Evolutionary conservation across 75 land plant genomes (phyloP), one percentile per base, ranked within the genome.

Genomic region (Adiantum capillusveneris): DNA sequence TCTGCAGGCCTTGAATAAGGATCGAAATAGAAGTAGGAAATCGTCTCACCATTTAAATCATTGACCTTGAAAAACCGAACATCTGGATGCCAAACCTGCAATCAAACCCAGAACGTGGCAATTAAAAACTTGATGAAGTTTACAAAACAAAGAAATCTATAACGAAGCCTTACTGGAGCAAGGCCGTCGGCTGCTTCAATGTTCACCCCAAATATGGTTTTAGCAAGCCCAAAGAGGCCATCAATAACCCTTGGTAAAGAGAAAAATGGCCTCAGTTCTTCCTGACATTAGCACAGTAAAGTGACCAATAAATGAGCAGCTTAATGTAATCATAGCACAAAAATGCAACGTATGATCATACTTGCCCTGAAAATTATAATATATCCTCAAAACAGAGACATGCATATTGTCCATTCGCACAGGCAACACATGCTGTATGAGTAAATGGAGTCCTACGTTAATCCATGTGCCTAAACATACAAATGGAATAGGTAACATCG

Each of bases 1-100:
- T 90, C 96, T 56, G 96, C 69, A 54, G 96, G 91, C 69, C 96
- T 84, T 9, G 96, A 83, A 61, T 90, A 90, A 30, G 96, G 96
- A 69, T 90, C 96, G 68, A 90, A 86, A 64, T 86, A 90, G 65
- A 90, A 90, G 56, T 80, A 83, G 16, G 96, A 87, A 65, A 90
- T 62, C 25, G 87, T 72, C 45, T 57, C 66, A 6, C 82, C 82
- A 12, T 74, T 59, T 43, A 73, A 65, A 67, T 90, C 90, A 62
- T 83, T 86, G 19, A 90, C 84, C 52, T 76, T 44, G 59, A 83
- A 90, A 46, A 90, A 90, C 30, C 60, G 62, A 11, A 90, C 91
- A 74, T 90, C 87, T 20, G 53, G 72, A 57, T 90, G 62, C 96
- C 96, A 90, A 45, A 90, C 96, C 96, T 90, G 71, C 25, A 31